Percentiles rank a stretch among this genome's conserved stretches.
These are phyloP conservation scores for Boletus bicolor DNA, from an alignment of 768 basidiomycete species.

Conservation along the genomic window DNA sequence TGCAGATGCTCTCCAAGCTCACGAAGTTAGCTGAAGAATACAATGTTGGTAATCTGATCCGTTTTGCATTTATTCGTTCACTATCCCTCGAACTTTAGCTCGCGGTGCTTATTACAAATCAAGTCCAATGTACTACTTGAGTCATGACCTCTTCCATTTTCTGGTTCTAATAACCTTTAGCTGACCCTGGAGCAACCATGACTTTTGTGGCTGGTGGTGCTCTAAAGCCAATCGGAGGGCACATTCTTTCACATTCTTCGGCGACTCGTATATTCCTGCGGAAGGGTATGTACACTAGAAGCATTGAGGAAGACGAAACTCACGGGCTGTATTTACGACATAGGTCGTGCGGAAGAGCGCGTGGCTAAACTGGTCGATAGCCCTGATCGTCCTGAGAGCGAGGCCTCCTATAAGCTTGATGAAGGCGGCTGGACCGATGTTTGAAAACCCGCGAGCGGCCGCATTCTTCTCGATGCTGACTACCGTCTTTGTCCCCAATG, in stretches of 20 bases:
- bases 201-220: conserved; percentile 94
- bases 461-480: background rate
- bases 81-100: conserved; percentile 44
- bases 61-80: background rate
- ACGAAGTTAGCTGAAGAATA: conserved; percentile 91
- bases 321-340: background rate
- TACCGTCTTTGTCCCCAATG: background rate
- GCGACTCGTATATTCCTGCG: conserved; percentile 82
- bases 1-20: conserved; percentile 85
- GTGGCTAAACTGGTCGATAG: conserved; percentile 90
- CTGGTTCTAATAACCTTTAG: conserved; percentile 36
- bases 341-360: conserved; percentile 86
- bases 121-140: conserved; percentile 69
- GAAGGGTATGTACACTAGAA: conserved; percentile 54
- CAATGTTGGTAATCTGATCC: conserved; percentile 48
- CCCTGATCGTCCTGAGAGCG: conserved; percentile 85
- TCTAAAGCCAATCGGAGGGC: conserved; percentile 87
- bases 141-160: background rate
- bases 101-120: conserved; percentile 85
- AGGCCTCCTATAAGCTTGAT: conserved; percentile 87
- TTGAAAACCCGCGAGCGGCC: conserved; percentile 34
- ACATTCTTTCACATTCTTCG: conserved; percentile 86
- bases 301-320: background rate
- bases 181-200: conserved; percentile 94
- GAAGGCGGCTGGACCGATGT: conserved; percentile 90